Conservation (phyloP, 164 flowering plant genomes). For the Kingdonia uniflora region DNA sequence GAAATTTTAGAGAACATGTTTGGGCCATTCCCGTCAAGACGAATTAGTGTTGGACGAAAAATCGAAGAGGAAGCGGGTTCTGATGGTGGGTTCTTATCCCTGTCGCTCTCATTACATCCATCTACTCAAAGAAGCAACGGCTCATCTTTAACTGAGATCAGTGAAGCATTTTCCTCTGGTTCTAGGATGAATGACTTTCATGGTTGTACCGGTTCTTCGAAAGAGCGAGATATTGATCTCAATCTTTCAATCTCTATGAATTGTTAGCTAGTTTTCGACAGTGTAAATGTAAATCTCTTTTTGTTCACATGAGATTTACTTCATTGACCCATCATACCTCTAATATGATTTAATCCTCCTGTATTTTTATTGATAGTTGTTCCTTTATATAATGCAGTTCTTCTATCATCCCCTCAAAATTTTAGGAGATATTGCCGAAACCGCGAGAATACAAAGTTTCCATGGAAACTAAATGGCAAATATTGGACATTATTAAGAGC, state of each 20-base stretch:
- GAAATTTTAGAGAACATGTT: background rate
- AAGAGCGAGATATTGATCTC: slow-evolving; percentile 11
- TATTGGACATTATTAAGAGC: too few relatives aligned
- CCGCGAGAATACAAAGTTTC: too few relatives aligned
- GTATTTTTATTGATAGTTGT: too few relatives aligned
- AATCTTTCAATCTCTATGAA: slow-evolving; percentile 10
- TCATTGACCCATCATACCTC: too few relatives aligned
- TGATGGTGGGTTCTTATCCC: slow-evolving; percentile 23
- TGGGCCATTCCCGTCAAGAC: background rate
- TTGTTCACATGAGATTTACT: background rate
- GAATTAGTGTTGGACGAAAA: background rate
- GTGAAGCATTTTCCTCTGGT: slow-evolving; percentile 36
- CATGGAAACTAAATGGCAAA: too few relatives aligned
- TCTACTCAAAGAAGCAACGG: slow-evolving; percentile 22
- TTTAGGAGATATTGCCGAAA: too few relatives aligned
- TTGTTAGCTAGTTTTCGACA: slow-evolving; percentile 1
- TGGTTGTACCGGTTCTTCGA: slow-evolving; percentile 12
- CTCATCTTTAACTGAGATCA: slow-evolving; percentile 40
- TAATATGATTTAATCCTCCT: too few relatives aligned
- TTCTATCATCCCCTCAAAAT: too few relatives aligned
- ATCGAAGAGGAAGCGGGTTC: slow-evolving; percentile 14
- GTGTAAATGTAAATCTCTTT: slow-evolving; percentile 2
- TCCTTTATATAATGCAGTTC: too few relatives aligned
- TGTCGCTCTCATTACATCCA: slow-evolving; percentile 44
- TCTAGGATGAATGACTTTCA: slow-evolving; percentile 24